These are phyloP conservation scores for Lipomyces yamanashiensis DNA, from an alignment of 805 yeast genomes.

Conservation along the genomic window DNA sequence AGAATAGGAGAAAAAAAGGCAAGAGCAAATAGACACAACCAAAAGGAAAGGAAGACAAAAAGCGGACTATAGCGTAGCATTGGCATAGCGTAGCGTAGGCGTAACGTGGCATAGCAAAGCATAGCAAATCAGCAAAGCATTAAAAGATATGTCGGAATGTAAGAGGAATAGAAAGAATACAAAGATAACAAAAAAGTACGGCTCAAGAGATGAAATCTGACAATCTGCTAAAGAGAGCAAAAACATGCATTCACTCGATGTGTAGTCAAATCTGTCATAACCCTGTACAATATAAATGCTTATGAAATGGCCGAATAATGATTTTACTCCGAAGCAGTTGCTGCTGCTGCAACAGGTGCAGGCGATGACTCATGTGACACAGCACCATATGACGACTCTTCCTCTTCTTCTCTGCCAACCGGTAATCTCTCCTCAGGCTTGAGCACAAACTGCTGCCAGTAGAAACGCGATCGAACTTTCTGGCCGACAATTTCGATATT, in stretches of 20 bases:
- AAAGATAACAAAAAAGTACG: neutral
- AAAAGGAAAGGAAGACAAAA: neutral
- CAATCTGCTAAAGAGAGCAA: no score
- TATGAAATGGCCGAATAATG: neutral
- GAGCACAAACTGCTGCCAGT: constrained; percentile 72
- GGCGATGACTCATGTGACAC: constrained; percentile 1
- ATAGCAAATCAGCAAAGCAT: neutral
- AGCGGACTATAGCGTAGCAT: no score
- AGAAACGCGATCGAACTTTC: constrained; percentile 63
- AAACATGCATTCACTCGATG: no score
- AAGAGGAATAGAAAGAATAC: constrained; percentile 3
- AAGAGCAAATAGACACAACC: neutral
- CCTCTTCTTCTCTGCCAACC: constrained; percentile 52
- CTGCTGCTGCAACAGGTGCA: constrained; percentile 12
- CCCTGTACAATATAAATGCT: neutral
- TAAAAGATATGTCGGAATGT: neutral
- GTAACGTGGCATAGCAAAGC: neutral
- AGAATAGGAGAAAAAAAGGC: neutral
- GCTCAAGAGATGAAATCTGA: no score
- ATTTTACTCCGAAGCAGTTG: constrained; percentile 2
- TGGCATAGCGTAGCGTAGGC: no score
- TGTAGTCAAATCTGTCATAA: no score
- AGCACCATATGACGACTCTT: constrained; percentile 17
- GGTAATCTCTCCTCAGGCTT: constrained; percentile 56
- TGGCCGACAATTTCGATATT: constrained; percentile 58